Base-by-base conservation (phyloP, 805 yeast species). In the Candida yuanshanica region DNA sequence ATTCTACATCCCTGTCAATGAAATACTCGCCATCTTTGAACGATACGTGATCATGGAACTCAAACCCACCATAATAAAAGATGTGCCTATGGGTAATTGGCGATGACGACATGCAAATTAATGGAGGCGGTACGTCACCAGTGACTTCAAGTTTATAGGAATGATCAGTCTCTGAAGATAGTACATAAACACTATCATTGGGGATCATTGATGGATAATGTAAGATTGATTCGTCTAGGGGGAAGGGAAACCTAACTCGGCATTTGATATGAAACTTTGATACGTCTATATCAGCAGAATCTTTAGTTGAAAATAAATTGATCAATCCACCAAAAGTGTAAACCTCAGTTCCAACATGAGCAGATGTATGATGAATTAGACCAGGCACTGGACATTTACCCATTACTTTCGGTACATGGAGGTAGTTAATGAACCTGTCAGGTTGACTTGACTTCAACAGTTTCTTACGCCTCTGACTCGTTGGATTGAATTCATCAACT, bases 11-110 rank as follows among this genome's bases (percentile, higher is more conserved):
- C 47, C 71, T 69, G 33, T 69, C 65, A 14, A 69, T 48, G 20
- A 39, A 45, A 26, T 56, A 63, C 47, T 45, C 65, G 36, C 74
- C 75, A 13, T 62, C 44, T 62, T 45, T 43, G 56, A 25, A 52
- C 49, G 49, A 54, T 4, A 55, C 43, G 10, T 47, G 45, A 7
- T 61, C 56, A 6, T 53, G 46, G 5, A 68, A 52, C 51, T 73
- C 74, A 55, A 81, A 75, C 0, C 93, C 95, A n/a, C 91, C 95
- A 53, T 75, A 81, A 44, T 73, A 70, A 47, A 82, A 69, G 13
- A 78, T 67, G 50, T 80, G 80, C 27, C 77, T 60, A n/a, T 69
- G 65, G 5, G 84, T 74, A 5, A 83, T 62, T 41, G 62, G 66
- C 8, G 76, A 65, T 14, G 74, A 68, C 6, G 68, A 52, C 56